phyloP scores from a whole-genome alignment of 805 yeast genomes.

The Candida odintsovae region DNA sequence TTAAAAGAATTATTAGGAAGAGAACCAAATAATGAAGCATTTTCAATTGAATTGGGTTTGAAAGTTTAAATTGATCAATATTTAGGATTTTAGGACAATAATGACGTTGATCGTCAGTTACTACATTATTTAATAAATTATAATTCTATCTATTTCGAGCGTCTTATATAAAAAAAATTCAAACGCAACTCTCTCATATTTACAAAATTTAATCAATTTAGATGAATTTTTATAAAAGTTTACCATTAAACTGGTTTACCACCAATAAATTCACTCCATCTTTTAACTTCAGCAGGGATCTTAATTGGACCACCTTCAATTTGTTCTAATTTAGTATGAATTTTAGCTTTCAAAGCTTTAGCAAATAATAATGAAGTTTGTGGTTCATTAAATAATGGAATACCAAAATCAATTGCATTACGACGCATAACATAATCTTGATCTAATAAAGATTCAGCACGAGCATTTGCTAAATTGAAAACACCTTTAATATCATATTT shows the following conservation, averaged over 20 bases:
- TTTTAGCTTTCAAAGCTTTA: constrained; percentile 67
- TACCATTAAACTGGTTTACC: constrained; percentile 82
- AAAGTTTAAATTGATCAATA: neutral
- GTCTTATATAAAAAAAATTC: no score
- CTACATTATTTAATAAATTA: neutral
- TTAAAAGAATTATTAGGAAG: constrained; percentile 68
- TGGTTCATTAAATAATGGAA: constrained; percentile 96
- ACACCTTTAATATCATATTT: constrained; percentile 80
- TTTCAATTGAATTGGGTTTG: constrained; percentile 60
- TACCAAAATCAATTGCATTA: constrained; percentile 96
- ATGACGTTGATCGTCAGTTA: no score
- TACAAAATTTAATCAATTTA: neutral
- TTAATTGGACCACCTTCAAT: constrained; percentile 38
- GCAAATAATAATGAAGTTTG: constrained; percentile 87
- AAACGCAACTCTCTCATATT: no score
- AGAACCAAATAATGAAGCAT: constrained; percentile 68
- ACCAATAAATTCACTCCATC: constrained; percentile 97
- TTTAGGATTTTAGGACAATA: no score
- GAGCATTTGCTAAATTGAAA: constrained; percentile 82
- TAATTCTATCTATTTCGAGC: neutral
- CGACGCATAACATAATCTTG: constrained; percentile 98
- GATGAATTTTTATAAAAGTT: no score
- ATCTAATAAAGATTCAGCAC: constrained; percentile 81
- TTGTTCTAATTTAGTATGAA: constrained; percentile 48
- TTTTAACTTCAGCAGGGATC: constrained; percentile 79